These are phyloP conservation scores for Camelina sativa DNA, from an alignment of 345 rosid genomes.

Conservation along the genomic window DNA sequence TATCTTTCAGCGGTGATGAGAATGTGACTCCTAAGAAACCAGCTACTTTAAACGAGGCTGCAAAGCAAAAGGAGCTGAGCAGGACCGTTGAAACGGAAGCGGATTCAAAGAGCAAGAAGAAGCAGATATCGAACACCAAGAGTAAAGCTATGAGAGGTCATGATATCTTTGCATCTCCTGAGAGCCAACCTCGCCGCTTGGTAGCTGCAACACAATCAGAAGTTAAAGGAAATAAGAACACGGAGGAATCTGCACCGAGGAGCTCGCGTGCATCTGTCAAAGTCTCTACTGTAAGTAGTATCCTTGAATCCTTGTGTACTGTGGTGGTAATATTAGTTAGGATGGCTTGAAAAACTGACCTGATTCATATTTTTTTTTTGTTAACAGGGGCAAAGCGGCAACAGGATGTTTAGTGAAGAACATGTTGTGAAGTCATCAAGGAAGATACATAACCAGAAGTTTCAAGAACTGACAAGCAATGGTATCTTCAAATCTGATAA, in stretches of 20 bases:
- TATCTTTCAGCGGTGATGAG: constrained; percentile 68
- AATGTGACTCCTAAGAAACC: constrained; percentile 71
- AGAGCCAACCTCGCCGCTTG: constrained; percentile 57
- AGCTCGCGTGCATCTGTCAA: constrained; percentile 55
- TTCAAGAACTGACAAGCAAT: constrained; percentile 69
- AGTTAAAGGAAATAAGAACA: constrained; percentile 9
- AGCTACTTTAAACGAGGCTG: constrained; percentile 57
- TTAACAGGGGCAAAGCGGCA: constrained; percentile 59
- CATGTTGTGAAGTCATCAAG: constrained; percentile 58
- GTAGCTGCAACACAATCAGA: constrained; percentile 43
- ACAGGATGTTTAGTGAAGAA: constrained; percentile 56
- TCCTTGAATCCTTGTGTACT: background rate
- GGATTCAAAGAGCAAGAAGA: constrained; percentile 56
- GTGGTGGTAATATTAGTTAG: background rate
- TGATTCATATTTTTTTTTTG: background rate
- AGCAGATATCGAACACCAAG: constrained; percentile 68
- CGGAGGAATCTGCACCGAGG: constrained; percentile 59
- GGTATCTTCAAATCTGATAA: constrained; percentile 69
- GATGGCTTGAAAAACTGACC: background rate
- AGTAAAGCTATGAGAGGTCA: constrained; percentile 71
- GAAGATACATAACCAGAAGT: constrained; percentile 67
- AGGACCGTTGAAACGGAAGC: constrained; percentile 57
- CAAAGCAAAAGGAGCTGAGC: constrained; percentile 76
- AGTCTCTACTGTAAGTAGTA: constrained; percentile 53
- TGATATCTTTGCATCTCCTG: constrained; percentile 62